Evolutionary conservation across 179 eudicot species (phyloP), one percentile per base, ranked within the genome.

Genomic region (Spinacia oleracea): DNA sequence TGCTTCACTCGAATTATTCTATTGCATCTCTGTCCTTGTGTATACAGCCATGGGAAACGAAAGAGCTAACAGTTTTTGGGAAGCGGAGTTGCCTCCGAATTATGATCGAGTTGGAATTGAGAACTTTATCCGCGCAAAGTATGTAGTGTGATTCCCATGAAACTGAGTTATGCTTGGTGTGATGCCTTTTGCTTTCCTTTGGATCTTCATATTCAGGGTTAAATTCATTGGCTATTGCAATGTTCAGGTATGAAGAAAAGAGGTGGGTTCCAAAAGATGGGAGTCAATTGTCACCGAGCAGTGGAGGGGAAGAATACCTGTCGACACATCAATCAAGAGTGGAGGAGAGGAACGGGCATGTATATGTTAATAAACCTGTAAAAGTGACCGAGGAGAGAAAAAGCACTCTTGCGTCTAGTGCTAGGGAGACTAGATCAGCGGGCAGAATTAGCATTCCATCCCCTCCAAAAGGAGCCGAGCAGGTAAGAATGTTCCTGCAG

Each of bases 51-150:
- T 91, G 98, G 99, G 99, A 68, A 96, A 96, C 75, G 97, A 91
- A 78, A 92, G 74, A 87, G 83, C 99, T 69, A 96, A 96, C 84
- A 89, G 89, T 84, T 96, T 89, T 80, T 96, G 99, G 99, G 99
- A 96, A 88, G 97, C 98, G 45, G 96, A 96, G 73, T 86, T 96
- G 69, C 98, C 99, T 43, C 93, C 98, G 60, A 94, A 92, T 85
- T 94, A 96, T 81, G 99, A 96, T 80, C 87, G 99, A 88, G 99
- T 96, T 81, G 99, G 99, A 58, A 89, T 96, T 85, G 99, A 96
- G 80, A 94, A 96, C 89, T 96, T 96, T 86, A 96, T 96, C 72
- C 98, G 98, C 79, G 99, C 99, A 53, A 96, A 96, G 99, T 96
- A 89, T 75, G 94, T 70, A 51, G 60, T 73, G 69, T 70, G 62